Conservation (phyloP, 2,329 filamentous ascomycete species). For the Trichoderma breve region DNA sequence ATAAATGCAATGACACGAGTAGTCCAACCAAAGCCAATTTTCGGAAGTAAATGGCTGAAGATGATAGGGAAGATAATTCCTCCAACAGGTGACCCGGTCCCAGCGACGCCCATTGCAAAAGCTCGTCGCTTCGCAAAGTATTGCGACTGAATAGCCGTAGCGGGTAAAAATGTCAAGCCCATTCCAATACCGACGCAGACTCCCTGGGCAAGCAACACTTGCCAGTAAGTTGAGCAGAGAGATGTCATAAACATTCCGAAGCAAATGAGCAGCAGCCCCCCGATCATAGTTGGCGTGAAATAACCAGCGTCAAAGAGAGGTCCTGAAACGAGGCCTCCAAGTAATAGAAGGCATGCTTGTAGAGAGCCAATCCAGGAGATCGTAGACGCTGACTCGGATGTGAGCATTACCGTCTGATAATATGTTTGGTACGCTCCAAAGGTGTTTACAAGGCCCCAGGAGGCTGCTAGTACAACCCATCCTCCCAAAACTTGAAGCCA, state of each 20-base stretch:
- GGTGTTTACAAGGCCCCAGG: constrained; percentile 46
- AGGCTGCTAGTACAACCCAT: constrained; percentile 26
- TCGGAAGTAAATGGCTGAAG: constrained; percentile 33
- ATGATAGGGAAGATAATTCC: constrained; percentile 38
- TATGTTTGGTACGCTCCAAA: constrained; percentile 57
- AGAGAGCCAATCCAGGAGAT: constrained; percentile 46
- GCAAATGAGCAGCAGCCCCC: neutral
- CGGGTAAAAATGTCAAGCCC: constrained; percentile 29
- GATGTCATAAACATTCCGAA: constrained; percentile 1
- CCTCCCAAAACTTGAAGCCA: neutral
- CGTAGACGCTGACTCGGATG: constrained; percentile 30
- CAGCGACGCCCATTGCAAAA: constrained; percentile 35
- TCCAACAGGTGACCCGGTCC: constrained; percentile 27
- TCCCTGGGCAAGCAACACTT: neutral
- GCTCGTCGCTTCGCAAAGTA: constrained; percentile 34
- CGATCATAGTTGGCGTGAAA: constrained; percentile 38
- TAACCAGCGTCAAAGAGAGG: constrained; percentile 49
- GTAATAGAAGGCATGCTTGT: constrained; percentile 44
- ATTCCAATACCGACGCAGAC: neutral
- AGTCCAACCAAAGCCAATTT: constrained; percentile 37
- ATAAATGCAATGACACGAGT: constrained; percentile 33
- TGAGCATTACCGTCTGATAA: constrained; percentile 41
- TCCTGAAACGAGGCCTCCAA: constrained; percentile 37
- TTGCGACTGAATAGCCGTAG: constrained; percentile 32
- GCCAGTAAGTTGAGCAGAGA: neutral